phyloP scores from a whole-genome alignment of 2,329 filamentous ascomycete species.

The Sclerotinia glacialis region DNA sequence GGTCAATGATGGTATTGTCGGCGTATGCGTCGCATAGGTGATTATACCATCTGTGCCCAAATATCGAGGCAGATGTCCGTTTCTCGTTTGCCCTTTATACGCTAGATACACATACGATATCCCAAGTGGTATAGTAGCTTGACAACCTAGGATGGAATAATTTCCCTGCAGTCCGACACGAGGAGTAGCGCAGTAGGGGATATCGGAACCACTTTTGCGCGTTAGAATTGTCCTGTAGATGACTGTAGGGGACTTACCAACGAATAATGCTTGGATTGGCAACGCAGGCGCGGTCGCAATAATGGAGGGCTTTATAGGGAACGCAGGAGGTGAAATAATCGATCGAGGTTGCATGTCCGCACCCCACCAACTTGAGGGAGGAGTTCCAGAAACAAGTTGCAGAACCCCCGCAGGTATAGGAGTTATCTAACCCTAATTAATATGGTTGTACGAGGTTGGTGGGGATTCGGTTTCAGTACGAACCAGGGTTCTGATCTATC shows the following conservation, averaged over 20 bases:
- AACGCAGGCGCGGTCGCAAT: slow-evolving; percentile 23
- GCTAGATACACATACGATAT: slow-evolving; percentile 10
- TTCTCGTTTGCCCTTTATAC: slow-evolving; percentile 21
- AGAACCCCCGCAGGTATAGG: slow-evolving; percentile 24
- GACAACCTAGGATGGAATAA: slow-evolving; percentile 25
- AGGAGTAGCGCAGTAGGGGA: slow-evolving; percentile 25
- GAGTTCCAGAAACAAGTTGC: slow-evolving; percentile 29
- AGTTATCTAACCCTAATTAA: slow-evolving; percentile 22
- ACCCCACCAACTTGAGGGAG: slow-evolving; percentile 23
- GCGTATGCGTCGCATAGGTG: slow-evolving; percentile 24
- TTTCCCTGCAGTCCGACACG: slow-evolving; percentile 19
- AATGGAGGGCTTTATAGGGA: slow-evolving; percentile 19
- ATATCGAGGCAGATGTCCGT: slow-evolving; percentile 23
- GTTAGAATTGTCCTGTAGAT: background rate
- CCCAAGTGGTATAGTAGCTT: slow-evolving; percentile 17
- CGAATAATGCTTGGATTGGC: slow-evolving; percentile 25
- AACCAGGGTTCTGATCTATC: slow-evolving; percentile 19
- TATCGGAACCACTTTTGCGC: slow-evolving; percentile 16
- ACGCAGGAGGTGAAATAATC: slow-evolving; percentile 27
- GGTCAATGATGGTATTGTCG: background rate
- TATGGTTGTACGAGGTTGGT: background rate
- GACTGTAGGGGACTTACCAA: slow-evolving; percentile 18
- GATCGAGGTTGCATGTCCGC: slow-evolving; percentile 24
- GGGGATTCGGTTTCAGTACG: background rate
- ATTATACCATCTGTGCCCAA: slow-evolving; percentile 23